phyloP scores from a whole-genome alignment of 495 filamentous ascomycete genomes.

The Ascobolus immersus region DNA sequence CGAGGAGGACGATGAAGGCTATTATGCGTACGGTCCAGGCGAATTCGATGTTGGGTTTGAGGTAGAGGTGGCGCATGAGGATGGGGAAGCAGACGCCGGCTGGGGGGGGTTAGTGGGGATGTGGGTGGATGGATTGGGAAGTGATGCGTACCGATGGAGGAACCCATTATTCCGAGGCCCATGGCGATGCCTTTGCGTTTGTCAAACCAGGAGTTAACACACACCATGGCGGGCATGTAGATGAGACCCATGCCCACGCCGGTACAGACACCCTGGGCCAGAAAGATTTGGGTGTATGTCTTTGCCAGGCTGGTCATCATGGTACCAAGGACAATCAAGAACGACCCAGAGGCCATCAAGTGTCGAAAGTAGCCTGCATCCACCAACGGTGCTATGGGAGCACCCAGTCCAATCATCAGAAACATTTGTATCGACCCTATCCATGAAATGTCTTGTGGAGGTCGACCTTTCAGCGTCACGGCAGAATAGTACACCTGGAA shows the following conservation, averaged over 20 bases:
- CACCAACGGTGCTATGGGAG: too few species aligned
- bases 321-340: too few species aligned
- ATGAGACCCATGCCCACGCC: not conserved
- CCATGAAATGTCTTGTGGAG: too few species aligned
- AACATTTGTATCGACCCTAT: too few species aligned
- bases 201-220: conserved; percentile 1
- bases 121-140: not conserved
- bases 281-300: conserved; percentile 4
- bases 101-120: not conserved
- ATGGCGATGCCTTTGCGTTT: conserved; percentile 1
- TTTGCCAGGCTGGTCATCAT: conserved; percentile 16
- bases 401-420: too few species aligned
- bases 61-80: conserved; percentile 11
- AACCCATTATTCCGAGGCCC: not conserved
- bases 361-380: too few species aligned
- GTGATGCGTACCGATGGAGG: not conserved
- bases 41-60: conserved; percentile 11
- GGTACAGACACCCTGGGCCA: conserved; percentile 3
- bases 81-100: conserved; percentile 17
- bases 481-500: too few species aligned
- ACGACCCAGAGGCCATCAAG: too few species aligned
- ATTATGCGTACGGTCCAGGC: conserved; percentile 10
- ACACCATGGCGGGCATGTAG: not conserved
- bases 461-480: too few species aligned
- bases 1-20: too few species aligned